These are phyloP conservation scores for Blastobotrys americana DNA, from an alignment of 805 yeast genomes.

Conservation along the genomic window DNA sequence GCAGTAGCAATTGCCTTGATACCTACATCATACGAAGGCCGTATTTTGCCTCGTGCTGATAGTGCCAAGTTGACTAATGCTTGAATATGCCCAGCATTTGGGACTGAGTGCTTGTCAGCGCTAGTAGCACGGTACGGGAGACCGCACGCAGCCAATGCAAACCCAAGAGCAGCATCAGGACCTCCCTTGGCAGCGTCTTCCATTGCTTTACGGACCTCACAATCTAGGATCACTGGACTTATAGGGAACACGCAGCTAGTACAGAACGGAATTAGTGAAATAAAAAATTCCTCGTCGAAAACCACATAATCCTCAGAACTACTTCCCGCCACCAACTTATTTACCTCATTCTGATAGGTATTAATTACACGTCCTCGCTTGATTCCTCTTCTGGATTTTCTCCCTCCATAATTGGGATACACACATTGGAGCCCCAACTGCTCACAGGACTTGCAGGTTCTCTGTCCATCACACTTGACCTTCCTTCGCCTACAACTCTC, in stretches of 20 bases:
- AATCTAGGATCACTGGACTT: slow-evolving; percentile 12
- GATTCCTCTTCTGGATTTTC: slow-evolving; percentile 1
- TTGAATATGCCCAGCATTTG: neutral
- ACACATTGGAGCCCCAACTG: slow-evolving; percentile 8
- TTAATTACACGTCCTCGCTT: slow-evolving; percentile 9
- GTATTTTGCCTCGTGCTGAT: slow-evolving; percentile 8
- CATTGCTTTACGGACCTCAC: neutral
- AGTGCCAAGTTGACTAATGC: slow-evolving; percentile 8
- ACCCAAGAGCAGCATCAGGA: slow-evolving; percentile 6
- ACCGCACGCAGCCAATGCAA: slow-evolving; percentile 11
- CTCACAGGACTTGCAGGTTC: slow-evolving; percentile 11
- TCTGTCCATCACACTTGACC: slow-evolving; percentile 14
- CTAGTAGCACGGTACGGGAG: slow-evolving; percentile 4
- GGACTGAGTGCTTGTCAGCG: neutral
- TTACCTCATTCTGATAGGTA: slow-evolving; percentile 1
- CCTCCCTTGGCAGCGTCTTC: neutral
- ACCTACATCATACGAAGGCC: slow-evolving; percentile 1
- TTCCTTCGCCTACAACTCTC: slow-evolving; percentile 13
- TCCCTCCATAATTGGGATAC: slow-evolving; percentile 2
- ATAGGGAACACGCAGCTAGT: slow-evolving; percentile 5
- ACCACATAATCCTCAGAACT: neutral
- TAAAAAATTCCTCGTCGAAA: slow-evolving; percentile 5
- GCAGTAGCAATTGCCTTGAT: slow-evolving; percentile 9
- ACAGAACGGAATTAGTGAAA: slow-evolving; percentile 1
- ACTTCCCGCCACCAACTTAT: neutral